Evolutionary conservation across 1,284 basidiomycete genomes (phyloP), one percentile per base, ranked within the genome.

Genomic region (Fomitopsis betulina): DNA sequence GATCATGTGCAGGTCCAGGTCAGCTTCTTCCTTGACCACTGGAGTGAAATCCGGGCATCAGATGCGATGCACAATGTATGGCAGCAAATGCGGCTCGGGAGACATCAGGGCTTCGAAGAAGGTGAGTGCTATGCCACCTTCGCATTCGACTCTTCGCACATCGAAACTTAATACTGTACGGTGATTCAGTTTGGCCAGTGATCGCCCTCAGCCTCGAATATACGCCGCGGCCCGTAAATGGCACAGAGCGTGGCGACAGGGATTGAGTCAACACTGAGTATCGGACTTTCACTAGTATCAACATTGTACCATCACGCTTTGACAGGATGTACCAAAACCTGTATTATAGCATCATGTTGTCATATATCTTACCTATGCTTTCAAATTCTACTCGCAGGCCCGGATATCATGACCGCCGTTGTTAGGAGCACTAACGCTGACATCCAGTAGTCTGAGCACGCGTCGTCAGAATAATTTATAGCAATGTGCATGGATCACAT

Each of bases 21-120:
- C 15, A 81, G 82, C 37, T 93, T 83, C 74, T 93, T 93, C 77
- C 75, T 93, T 57, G 79, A 83, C 51, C 84, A 94, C 67, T 95
- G 93, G 93, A 73, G 79, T 50, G 86, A 91, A 53, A 93, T 95
- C 60, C 88, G 92, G 53, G 76, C 82, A 30, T 90, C 89, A 30
- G 85, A 88, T 21, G 82, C 87, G 21, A 93, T 95, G 91, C 84
- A 83, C 63, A 83, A 82, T 60, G 89, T 95, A 32, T 94, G 91
- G 88, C 81, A 85, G 59, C 87, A 93, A 72, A 91, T 94, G 52
- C 78, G 92, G 54, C 78, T 82, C 54, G 92, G 92, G 43, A 79
- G 87, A 52, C 89, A 93, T 68, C 88, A 90, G 32, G 92, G 92
- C 1, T 94, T 94, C 66, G 87, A 89, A 72, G 86, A 89, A 79